phyloP scores from a whole-genome alignment of 495 filamentous ascomycete genomes.

The Penicillium odoratum region DNA sequence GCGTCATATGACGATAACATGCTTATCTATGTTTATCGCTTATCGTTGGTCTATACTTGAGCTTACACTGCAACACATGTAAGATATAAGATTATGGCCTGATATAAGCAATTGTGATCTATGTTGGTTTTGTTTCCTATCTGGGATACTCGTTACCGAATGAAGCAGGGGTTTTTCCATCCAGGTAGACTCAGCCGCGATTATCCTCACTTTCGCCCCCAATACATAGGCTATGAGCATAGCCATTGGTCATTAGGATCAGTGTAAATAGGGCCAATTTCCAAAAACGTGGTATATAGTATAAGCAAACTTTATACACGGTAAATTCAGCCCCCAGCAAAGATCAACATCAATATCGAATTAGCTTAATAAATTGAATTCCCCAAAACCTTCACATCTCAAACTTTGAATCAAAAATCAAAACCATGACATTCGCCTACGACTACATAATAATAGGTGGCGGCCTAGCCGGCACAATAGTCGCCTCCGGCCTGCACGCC shows the following conservation, averaged over 20 bases:
- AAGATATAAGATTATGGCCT: too few species aligned
- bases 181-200: too few species aligned
- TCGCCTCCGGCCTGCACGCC: slow-evolving; percentile 35
- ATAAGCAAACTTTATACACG: background rate
- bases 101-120: too few species aligned
- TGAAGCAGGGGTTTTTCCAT: too few species aligned
- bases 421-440: background rate
- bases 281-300: background rate
- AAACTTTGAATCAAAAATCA: background rate
- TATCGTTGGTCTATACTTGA: background rate
- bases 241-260: background rate
- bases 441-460: slow-evolving; percentile 44
- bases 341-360: background rate
- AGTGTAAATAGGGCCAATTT: background rate
- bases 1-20: background rate
- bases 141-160: background rate
- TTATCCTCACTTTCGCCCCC: too few species aligned
- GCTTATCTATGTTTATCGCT: background rate
- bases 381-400: background rate
- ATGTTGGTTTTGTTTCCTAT: background rate
- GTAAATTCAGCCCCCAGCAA: background rate
- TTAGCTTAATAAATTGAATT: background rate
- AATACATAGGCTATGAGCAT: too few species aligned
- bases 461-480: slow-evolving; percentile 41
- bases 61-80: background rate